Percentiles rank a stretch among this genome's conserved stretches.
Evolutionary conservation across 2,329 filamentous ascomycete species (phyloP).

Genomic region (Sphaerostilbella broomeana): DNA sequence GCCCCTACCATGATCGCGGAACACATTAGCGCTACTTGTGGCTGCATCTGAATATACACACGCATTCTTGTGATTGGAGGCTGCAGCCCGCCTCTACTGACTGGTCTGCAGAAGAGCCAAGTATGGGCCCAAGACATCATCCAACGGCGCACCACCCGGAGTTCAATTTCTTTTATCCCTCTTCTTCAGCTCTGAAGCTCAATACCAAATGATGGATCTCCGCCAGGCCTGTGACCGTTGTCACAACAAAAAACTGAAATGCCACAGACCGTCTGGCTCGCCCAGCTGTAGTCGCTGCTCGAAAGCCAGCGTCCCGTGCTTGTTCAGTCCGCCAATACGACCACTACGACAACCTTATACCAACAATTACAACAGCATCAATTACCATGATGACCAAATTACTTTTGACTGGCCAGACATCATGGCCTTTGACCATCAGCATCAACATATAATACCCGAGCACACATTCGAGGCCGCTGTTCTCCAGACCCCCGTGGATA

Average conservation of each 20-base stretch:
- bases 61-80: no score
- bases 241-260: constrained; percentile 41
- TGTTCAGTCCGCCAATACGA: constrained; percentile 36
- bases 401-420: constrained; percentile 20
- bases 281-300: constrained; percentile 34
- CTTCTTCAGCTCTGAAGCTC: no score
- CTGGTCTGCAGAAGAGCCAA: no score
- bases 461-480: constrained; percentile 2
- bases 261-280: constrained; percentile 33
- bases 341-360: constrained; percentile 12
- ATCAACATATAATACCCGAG: background rate
- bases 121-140: no score
- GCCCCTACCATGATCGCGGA: background rate
- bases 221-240: constrained; percentile 38
- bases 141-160: no score
- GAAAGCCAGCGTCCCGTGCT: constrained; percentile 34
- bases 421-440: constrained; percentile 13
- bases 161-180: no score
- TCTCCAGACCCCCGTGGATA: no score
- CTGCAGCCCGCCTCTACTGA: no score
- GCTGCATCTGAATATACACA: no score
- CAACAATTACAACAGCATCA: background rate
- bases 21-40: constrained; percentile 15
- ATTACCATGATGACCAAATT: no score
- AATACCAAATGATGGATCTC: constrained; percentile 8